Base-by-base conservation (phyloP, 2,329 filamentous ascomycete genomes). In the Pleoardoris graminearum region DNA sequence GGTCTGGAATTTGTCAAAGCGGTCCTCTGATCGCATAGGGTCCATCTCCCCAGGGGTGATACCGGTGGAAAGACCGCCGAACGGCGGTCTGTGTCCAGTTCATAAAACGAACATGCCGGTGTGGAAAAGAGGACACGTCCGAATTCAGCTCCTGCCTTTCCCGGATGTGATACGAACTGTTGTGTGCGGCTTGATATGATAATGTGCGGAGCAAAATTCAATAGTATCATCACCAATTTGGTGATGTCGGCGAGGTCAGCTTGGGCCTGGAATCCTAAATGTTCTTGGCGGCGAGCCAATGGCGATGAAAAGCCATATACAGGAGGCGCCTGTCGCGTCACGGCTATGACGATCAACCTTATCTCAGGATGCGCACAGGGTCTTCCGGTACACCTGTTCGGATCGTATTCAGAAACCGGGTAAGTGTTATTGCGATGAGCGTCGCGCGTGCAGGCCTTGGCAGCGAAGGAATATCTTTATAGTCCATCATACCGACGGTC, bases 211-310 rank as follows among this genome's bases (percentile, higher is more conserved):
- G 30, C n/a, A 25, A 36, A 23, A 50, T 49, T 59, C 58, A 57
- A 65, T 61, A 62, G 44, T 36, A 48, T 57, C 16, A 41, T 35
- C 19, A 46, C 53, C 7, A 47, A 56, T 60, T 51, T 49, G 58
- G 55, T 52, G 35, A 63, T 50, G 58, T 69, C 67, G 66, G 66
- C 68, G 66, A 70, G 58, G 58, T 69, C 54, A 46, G 60, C 41
- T 52, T 51, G 57, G 42, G 52, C 54, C 50, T 54, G 46, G 54
- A 35, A 53, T 53, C 50, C 44, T 50, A 51, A 50, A 44, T 49
- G 30, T 55, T 48, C 61, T 66, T 68, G 63, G 60, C 58, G 36
- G 23, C 36, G 46, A 33, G 52, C 48, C 52, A 61, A 56, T 58
- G 21, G 51, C 55, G 45, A 57, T 53, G 10, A 53, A 52, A 54